Percentiles rank a stretch among this genome's conserved stretches.
phyloP scores from a whole-genome alignment of 352 stramenopile genomes.

The Lagenidium sp. region DNA sequence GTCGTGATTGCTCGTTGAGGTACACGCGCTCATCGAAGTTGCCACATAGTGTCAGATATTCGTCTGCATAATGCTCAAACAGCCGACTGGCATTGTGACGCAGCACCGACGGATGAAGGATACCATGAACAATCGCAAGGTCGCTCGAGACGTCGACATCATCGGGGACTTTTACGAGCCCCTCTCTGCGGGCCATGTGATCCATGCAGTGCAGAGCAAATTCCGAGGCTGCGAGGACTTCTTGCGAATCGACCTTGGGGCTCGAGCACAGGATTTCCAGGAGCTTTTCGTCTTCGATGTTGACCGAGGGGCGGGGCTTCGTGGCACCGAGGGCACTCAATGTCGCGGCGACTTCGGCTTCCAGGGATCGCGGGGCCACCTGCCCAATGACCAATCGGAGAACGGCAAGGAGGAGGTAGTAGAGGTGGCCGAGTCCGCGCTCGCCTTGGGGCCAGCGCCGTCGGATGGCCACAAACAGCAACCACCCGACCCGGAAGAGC shows the following conservation, averaged over 20 bases:
- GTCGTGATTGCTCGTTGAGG: conserved; percentile 20
- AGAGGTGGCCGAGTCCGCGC: conserved; percentile 57
- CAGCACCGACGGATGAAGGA: conserved; percentile 5
- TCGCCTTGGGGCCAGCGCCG: conserved; percentile 30
- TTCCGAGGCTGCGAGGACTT: conserved; percentile 10
- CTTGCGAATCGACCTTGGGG: conserved; percentile 14
- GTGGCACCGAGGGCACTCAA: conserved; percentile 56
- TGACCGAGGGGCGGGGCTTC: neutral
- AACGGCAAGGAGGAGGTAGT: conserved; percentile 66
- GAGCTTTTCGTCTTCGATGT: conserved; percentile 8
- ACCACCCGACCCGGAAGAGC: conserved; percentile 62
- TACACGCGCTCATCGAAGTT: conserved; percentile 23
- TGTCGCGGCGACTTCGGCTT: conserved; percentile 70
- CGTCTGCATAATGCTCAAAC: conserved; percentile 10
- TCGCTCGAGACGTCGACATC: neutral
- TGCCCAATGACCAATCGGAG: conserved; percentile 56
- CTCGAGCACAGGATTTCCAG: conserved; percentile 19
- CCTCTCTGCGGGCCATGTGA: conserved; percentile 7
- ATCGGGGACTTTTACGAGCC: neutral
- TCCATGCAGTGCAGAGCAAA: conserved; percentile 4
- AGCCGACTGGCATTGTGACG: conserved; percentile 16
- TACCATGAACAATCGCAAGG: neutral
- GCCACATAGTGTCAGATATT: conserved; percentile 9
- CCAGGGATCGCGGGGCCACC: conserved; percentile 32
- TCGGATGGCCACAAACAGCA: conserved; percentile 63